Conservation (phyloP, 495 filamentous ascomycete genomes). For the Xylaria sp. region DNA sequence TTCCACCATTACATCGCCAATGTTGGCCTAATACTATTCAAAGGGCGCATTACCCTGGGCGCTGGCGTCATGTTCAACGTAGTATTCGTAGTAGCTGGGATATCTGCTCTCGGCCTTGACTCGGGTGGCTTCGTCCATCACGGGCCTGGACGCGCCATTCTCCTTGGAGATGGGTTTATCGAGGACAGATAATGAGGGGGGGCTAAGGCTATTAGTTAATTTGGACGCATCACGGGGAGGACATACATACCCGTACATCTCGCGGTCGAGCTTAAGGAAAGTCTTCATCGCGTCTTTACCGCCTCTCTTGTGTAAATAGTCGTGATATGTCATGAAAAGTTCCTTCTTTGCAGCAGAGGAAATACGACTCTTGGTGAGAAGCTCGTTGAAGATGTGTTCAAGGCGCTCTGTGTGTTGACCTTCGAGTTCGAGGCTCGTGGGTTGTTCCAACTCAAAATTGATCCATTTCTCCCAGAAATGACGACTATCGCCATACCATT, state of each 20-base stretch:
- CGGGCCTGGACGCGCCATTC: constrained; percentile 63
- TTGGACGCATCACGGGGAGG: not conserved
- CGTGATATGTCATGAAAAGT: constrained; percentile 79
- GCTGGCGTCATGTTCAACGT: constrained; percentile 55
- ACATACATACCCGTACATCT: constrained; percentile 77
- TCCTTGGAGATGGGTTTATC: constrained; percentile 61
- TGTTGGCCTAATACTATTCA: constrained; percentile 35
- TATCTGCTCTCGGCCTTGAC: constrained; percentile 69
- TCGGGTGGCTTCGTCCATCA: constrained; percentile 68
- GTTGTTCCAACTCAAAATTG: constrained; percentile 87
- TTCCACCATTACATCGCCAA: not conserved
- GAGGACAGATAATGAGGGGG: constrained; percentile 55
- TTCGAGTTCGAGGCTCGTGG: constrained; percentile 72
- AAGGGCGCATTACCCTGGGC: constrained; percentile 52
- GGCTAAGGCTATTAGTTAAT: constrained; percentile 46
- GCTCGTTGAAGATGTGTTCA: constrained; percentile 79
- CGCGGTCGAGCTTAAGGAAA: constrained; percentile 81
- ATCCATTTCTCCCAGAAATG: constrained; percentile 93
- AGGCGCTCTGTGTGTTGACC: constrained; percentile 72
- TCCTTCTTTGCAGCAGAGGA: constrained; percentile 73
- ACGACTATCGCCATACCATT: constrained; percentile 86
- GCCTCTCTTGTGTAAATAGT: constrained; percentile 84
- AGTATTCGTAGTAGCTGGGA: constrained; percentile 69
- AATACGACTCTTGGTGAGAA: constrained; percentile 77
- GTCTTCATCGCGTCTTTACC: constrained; percentile 85